Percentiles rank a stretch among this genome's conserved stretches.
phyloP scores from a whole-genome alignment of 257 asterid genomes.

The Datura wrightii region DNA sequence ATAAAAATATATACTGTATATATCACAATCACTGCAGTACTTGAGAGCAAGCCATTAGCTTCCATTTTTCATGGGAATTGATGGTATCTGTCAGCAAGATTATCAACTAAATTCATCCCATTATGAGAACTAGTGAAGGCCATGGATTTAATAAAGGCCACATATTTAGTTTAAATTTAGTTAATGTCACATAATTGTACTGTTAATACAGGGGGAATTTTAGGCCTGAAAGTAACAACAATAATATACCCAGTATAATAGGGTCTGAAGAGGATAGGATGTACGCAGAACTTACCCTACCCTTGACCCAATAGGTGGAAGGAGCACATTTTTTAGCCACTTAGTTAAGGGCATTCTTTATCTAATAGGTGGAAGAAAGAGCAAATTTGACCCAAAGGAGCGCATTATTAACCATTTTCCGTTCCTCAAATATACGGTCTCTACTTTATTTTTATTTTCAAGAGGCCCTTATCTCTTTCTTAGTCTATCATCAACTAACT shows the following conservation, averaged over 20 bases:
- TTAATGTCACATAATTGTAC: background rate
- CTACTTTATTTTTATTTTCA: background rate
- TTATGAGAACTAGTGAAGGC: background rate
- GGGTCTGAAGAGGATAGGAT: too few relatives aligned
- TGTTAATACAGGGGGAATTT: too few relatives aligned
- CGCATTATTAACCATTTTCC: background rate
- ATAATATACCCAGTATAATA: too few relatives aligned
- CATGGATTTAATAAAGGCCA: background rate
- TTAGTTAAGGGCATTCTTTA: background rate
- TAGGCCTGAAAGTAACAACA: background rate
- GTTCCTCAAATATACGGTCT: background rate
- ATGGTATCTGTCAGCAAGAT: background rate
- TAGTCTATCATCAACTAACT: background rate
- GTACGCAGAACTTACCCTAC: too few relatives aligned
- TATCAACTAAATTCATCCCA: slow-evolving; percentile 7
- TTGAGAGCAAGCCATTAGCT: background rate
- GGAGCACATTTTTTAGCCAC: background rate
- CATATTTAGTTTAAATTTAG: background rate
- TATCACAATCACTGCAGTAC: background rate
- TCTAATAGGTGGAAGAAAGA: background rate
- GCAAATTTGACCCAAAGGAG: background rate
- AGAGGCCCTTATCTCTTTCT: slow-evolving; percentile 1
- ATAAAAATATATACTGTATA: background rate
- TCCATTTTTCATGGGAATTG: slow-evolving; percentile 25
- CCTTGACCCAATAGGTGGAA: background rate